Base-by-base conservation (phyloP, 257 asterid species). In the Nyctanthes arbortristis region DNA sequence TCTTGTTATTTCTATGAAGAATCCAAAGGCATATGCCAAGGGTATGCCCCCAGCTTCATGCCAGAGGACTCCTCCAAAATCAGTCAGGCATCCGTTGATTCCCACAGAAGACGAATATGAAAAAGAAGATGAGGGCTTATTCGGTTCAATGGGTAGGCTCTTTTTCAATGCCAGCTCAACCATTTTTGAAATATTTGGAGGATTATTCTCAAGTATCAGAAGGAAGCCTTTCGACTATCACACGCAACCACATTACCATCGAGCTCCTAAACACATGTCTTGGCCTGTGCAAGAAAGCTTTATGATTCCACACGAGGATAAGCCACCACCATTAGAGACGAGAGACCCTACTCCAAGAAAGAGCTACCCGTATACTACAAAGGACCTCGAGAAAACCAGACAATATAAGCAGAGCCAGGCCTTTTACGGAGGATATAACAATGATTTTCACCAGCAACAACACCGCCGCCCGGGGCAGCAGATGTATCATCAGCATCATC, bases 281-380 rank as follows among this genome's bases (percentile, higher is more conserved):
- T 90, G 94, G 96, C 91, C 97, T 10, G 65, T 76, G 66, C 97
- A 88, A 68, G 94, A 90, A 61, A 90, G 94, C 75, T 88, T 81
- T 12, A 81, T 84, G 29, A 81, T 88, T 40, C 92, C 96, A 22
- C 84, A 73, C 20, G 90, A 82, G 52, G 97, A 90, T 9, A 88
- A 71, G 70, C 96, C 94, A 18, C 97, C 97, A 0, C 81, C 88
- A 1, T 4, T 75, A 1, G 97, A 88, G 39, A 34, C 84, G 12
- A 65, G 95, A 71, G 92, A 90, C 2, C 91, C 82, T 0, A 81
- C 86, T 0, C 88, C 93, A 25, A 76, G 88, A 69, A 89, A 77
- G 75, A 49, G 56, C 76, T 75, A 86, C 80, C 83, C 93, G 5
- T 35, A 35, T 27, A 67, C 45, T 68, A 12, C 79, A 2, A 80